Conservation (phyloP, 2,329 filamentous ascomycete species). For the Paecilomyces variotii region DNA sequence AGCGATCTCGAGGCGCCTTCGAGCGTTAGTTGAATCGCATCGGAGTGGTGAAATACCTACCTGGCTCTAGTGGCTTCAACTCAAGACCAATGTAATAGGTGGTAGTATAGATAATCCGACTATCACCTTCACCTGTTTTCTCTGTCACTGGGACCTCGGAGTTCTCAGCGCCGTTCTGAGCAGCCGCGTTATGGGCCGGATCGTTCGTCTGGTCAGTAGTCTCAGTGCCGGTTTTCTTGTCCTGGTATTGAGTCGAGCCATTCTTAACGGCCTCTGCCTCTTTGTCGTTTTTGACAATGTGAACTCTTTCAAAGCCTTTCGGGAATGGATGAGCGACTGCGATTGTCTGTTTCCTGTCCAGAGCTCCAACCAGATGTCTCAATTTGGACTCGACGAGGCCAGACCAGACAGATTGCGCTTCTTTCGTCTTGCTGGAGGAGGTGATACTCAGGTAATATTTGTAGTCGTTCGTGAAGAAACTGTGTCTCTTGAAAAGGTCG, state of each 20-base stretch:
- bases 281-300: conserved; percentile 57
- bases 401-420: conserved; percentile 79
- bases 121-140: conserved; percentile 31
- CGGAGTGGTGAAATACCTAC: conserved; percentile 41
- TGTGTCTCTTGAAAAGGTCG: conserved; percentile 80
- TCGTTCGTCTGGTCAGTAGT: conserved; percentile 46
- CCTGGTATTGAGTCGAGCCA: conserved; percentile 55
- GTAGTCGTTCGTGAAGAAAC: conserved; percentile 86
- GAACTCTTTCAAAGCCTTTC: conserved; percentile 80
- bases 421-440: conserved; percentile 71
- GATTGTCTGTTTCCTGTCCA: conserved; percentile 75
- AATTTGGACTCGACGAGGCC: conserved; percentile 92
- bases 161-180: conserved; percentile 37
- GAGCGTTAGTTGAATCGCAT: conserved; percentile 21
- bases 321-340: conserved; percentile 83
- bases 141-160: conserved; percentile 29
- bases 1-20: conserved; percentile 40
- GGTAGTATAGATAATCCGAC: conserved; percentile 65
- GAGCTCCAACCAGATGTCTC: conserved; percentile 69
- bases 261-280: conserved; percentile 56
- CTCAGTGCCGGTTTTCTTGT: conserved; percentile 44
- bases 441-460: conserved; percentile 93
- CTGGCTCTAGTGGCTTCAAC: conserved; percentile 61
- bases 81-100: conserved; percentile 93
- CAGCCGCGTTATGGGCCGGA: conserved; percentile 41